Conservation (phyloP, 305 asterid species). For the Fraxinus greggii region DNA sequence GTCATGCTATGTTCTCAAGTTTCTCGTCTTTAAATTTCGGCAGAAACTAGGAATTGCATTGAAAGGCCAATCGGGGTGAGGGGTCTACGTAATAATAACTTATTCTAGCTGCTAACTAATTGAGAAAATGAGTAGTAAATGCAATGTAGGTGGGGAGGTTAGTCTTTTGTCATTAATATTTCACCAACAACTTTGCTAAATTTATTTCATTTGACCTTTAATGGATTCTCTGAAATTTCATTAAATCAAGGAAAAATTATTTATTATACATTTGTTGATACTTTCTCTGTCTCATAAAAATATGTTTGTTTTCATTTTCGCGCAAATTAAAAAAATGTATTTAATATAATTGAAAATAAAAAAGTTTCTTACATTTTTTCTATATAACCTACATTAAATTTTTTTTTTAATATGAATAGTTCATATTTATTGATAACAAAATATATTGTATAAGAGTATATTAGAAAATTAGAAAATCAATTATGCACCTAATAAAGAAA, state of each 20-base stretch:
- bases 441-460: no score
- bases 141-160: constrained; percentile 43
- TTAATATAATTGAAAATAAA: no score
- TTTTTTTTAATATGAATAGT: no score
- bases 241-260: neutral
- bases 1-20: neutral
- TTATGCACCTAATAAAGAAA: no score
- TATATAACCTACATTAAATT: no score
- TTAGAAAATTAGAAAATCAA: no score
- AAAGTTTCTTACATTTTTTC: no score
- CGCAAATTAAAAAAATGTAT: no score
- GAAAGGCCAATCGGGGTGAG: neutral
- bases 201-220: neutral
- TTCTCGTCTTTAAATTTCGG: neutral
- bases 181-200: constrained; percentile 22
- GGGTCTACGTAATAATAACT: neutral
- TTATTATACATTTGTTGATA: neutral
- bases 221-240: neutral
- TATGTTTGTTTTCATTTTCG: no score
- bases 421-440: no score
- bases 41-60: neutral
- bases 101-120: constrained; percentile 45
- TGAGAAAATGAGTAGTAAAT: constrained; percentile 39
- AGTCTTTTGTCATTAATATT: constrained; percentile 31
- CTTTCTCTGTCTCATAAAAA: no score